Evolutionary conservation across 2,329 filamentous ascomycete species (phyloP).

Genomic region (Fusarium buharicum): DNA sequence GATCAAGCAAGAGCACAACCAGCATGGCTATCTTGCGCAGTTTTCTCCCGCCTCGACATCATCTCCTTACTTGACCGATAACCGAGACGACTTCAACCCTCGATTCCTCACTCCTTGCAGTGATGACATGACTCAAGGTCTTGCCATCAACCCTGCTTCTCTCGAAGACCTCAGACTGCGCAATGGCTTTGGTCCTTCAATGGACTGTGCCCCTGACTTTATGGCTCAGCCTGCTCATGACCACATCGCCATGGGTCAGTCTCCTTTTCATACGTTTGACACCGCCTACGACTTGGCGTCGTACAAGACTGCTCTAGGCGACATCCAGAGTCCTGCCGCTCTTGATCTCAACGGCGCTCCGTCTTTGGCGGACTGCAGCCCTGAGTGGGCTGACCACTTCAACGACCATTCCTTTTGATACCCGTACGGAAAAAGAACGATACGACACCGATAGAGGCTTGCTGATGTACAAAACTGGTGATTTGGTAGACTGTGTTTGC

Average conservation of each 20-base stretch:
- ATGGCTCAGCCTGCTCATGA: constrained; percentile 46
- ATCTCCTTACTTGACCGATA: constrained; percentile 52
- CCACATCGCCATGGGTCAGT: constrained; percentile 46
- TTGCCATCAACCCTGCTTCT: constrained; percentile 45
- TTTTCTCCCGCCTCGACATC: constrained; percentile 53
- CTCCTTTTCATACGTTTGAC: constrained; percentile 55
- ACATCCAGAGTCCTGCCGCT: constrained; percentile 43
- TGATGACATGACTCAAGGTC: constrained; percentile 56
- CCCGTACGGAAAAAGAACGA: constrained; percentile 33
- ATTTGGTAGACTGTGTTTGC: constrained; percentile 39
- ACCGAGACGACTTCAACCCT: constrained; percentile 50
- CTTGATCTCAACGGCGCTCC: constrained; percentile 42
- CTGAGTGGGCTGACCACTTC: constrained; percentile 49
- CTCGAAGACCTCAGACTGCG: constrained; percentile 45
- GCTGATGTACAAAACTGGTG: constrained; percentile 43
- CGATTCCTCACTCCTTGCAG: constrained; percentile 65
- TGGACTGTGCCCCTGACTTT: constrained; percentile 45
- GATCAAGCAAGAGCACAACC: constrained; percentile 54
- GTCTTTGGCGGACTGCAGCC: constrained; percentile 43
- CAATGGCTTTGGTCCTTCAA: constrained; percentile 45
- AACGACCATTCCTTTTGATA: constrained; percentile 50
- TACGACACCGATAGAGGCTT: constrained; percentile 37
- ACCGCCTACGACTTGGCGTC: constrained; percentile 54
- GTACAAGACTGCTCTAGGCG: constrained; percentile 48
- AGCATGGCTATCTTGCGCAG: constrained; percentile 47